Evolutionary conservation across 495 filamentous ascomycete species (phyloP).

Genomic region (Trichoderma parareesei): DNA sequence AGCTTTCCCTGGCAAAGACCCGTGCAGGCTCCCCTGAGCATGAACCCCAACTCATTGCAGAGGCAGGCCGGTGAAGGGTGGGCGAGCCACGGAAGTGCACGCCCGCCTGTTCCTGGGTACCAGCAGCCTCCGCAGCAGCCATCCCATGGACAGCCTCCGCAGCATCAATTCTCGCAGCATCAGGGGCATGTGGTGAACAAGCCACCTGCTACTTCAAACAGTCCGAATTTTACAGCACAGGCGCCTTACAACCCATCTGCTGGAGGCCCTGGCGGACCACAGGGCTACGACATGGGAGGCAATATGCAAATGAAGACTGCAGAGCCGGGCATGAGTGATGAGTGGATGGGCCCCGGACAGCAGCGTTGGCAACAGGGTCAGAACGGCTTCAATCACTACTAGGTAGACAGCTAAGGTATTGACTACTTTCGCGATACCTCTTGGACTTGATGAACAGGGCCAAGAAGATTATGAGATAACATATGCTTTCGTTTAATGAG

Average conservation of each 20-base stretch:
- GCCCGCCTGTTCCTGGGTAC: background rate
- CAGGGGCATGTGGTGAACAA: background rate
- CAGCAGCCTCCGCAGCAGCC: background rate
- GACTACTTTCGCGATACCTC: no score
- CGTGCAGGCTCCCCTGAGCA: background rate
- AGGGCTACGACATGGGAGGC: background rate
- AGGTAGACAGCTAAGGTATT: background rate
- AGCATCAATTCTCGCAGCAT: background rate
- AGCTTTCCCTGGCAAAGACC: background rate
- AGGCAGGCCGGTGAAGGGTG: background rate
- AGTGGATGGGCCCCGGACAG: background rate
- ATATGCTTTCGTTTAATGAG: no score
- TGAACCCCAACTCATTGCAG: background rate
- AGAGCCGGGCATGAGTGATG: background rate
- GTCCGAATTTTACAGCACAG: background rate
- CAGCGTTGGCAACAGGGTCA: conserved; percentile 3
- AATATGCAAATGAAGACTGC: background rate
- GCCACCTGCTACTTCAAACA: background rate
- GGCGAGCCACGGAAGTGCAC: background rate
- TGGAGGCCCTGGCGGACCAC: background rate
- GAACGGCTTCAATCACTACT: background rate
- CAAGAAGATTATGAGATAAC: no score
- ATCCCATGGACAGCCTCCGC: background rate
- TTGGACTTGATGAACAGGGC: no score
- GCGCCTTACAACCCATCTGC: background rate